Evolutionary conservation across 2,329 filamentous ascomycete species (phyloP).

Genomic region (Monosporascus sp.): DNA sequence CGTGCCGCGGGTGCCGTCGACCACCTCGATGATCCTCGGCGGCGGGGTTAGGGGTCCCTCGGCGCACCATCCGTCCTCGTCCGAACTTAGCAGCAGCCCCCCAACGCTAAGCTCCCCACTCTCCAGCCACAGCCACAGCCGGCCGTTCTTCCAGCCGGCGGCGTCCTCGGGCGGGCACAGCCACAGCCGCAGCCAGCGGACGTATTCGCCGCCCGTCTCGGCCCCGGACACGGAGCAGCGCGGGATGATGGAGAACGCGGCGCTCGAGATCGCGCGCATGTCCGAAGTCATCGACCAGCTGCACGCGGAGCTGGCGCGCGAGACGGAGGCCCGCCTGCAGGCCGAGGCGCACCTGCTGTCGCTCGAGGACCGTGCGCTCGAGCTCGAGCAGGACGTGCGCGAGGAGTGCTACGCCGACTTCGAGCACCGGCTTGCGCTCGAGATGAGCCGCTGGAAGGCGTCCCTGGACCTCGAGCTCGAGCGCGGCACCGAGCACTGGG

Average conservation of each 20-base stretch:
- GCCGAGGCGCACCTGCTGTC: constrained; percentile 69
- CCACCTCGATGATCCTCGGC: constrained; percentile 64
- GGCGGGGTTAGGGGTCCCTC: constrained; percentile 16
- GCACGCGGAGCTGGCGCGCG: constrained; percentile 61
- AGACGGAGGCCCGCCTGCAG: constrained; percentile 63
- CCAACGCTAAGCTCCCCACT: constrained; percentile 22
- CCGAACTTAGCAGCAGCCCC: constrained; percentile 17
- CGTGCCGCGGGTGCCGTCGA: constrained; percentile 79
- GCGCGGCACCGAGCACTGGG: constrained; percentile 75
- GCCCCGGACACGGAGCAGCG: constrained; percentile 47
- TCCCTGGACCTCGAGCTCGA: constrained; percentile 75
- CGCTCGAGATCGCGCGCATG: constrained; percentile 75
- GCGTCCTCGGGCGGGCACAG: constrained; percentile 23
- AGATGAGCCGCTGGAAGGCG: constrained; percentile 76
- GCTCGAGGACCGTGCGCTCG: constrained; percentile 59
- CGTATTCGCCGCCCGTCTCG: constrained; percentile 34
- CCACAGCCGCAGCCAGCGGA: constrained; percentile 13
- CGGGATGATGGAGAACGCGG: constrained; percentile 76
- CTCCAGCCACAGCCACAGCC: constrained; percentile 23
- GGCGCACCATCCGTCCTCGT: constrained; percentile 5
- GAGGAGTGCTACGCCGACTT: constrained; percentile 88
- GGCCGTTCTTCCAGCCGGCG: constrained; percentile 37
- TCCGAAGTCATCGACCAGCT: constrained; percentile 72
- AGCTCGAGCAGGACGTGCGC: constrained; percentile 76
- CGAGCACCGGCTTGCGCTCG: constrained; percentile 68